Evolutionary conservation across 2,329 filamentous ascomycete genomes (phyloP).

Genomic region (Penicillium expansum): DNA sequence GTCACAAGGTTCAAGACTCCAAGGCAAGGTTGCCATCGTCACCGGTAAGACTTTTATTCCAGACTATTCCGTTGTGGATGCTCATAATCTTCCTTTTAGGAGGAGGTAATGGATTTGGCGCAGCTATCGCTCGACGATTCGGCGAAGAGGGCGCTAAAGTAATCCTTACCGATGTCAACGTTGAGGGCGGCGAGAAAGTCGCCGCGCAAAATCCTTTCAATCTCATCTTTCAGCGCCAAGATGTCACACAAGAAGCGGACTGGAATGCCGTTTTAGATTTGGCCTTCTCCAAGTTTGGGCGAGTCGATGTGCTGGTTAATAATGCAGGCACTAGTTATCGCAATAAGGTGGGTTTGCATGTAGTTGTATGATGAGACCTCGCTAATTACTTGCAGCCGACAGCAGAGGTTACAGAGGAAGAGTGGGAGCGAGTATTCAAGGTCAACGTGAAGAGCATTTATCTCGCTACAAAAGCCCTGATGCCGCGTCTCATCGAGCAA

Average conservation of each 20-base stretch:
- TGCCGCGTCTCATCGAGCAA: slow-evolving; percentile 39
- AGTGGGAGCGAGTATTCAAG: slow-evolving; percentile 46
- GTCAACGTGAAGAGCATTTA: slow-evolving; percentile 48
- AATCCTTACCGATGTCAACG: slow-evolving; percentile 44
- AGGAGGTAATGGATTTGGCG: slow-evolving; percentile 45
- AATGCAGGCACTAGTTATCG: slow-evolving; percentile 47
- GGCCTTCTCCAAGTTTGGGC: slow-evolving; percentile 31
- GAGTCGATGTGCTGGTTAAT: slow-evolving; percentile 47
- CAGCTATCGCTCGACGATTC: slow-evolving; percentile 42
- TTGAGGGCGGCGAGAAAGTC: slow-evolving; percentile 32
- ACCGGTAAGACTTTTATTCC: slow-evolving; percentile 36
- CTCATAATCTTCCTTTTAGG: slow-evolving; percentile 21
- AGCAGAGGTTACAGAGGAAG: slow-evolving; percentile 42
- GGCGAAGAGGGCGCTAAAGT: slow-evolving; percentile 44
- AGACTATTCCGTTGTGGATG: background rate
- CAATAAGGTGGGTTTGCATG: slow-evolving; percentile 35
- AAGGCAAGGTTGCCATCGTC: slow-evolving; percentile 47
- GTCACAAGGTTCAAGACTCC: slow-evolving; percentile 33
- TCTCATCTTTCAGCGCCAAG: slow-evolving; percentile 35
- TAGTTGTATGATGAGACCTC: background rate
- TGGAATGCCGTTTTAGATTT: slow-evolving; percentile 35
- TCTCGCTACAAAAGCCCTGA: slow-evolving; percentile 33
- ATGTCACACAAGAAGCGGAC: slow-evolving; percentile 35
- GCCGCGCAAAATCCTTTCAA: slow-evolving; percentile 29
- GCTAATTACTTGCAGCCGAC: slow-evolving; percentile 32